Base-by-base conservation (phyloP, 257 asterid species). In the Solanum bulbocastanum region DNA sequence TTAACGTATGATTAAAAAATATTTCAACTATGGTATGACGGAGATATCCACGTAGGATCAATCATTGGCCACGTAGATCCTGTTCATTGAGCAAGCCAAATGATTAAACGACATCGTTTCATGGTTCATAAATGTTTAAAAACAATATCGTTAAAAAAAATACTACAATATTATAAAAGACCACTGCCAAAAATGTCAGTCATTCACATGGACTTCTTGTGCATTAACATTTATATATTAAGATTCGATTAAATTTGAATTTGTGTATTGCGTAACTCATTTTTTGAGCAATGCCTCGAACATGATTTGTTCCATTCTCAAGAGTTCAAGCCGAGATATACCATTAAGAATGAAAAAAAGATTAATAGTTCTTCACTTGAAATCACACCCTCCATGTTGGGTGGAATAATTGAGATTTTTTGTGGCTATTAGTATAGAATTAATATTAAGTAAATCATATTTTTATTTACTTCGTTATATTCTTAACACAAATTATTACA, bases 181-280 rank as follows among this genome's bases (percentile, higher is more conserved):
- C 85, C 93, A 93, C 91, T 91, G 95, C 93, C 78, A 74, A 15
- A 27, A 87, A 56, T 56, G 91, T 91, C 87, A 89, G 90, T 58
- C 22, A 44, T 89, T 91, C 93, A 93, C 96, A 92, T 92, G 94
- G 86, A 87, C 30, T 72, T 92, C 91, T 84, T 90, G 87, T 89
- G 91, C 88, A 86, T 69, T 82, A 11, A 10, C 14, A 44, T 30
- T 30, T 30, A 30, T 30, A 30, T 30, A 30, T 30, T 30, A 30
- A 30, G 1, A 30, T 30, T 30, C 1, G 0, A 46, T 46, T 56
- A 56, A 18, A 18, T 18, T 6, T 56, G 0, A 56, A 18, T 56
- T 1, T 18, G 0, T 0, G 1, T 56, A 6, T 18, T 2, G 1
- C 3, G 0, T 16, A 52, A 18, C n/a, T 56, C n/a, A 1, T 18